Base-by-base conservation (phyloP, 2,329 filamentous ascomycete species). In the Trichoderma simmonsii region DNA sequence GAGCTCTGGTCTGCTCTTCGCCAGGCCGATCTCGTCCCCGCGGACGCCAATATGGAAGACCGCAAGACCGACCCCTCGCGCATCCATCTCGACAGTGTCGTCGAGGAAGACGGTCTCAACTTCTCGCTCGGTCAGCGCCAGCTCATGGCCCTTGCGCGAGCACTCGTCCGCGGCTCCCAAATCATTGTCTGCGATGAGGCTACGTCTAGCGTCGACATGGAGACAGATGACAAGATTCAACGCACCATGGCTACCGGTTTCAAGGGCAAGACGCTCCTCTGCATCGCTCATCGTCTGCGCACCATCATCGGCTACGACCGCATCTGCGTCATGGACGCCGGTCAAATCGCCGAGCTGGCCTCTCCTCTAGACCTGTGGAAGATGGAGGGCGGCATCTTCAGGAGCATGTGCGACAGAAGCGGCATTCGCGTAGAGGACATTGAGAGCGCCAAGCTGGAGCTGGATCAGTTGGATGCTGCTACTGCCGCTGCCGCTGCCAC, bases 171-270 rank as follows among this genome's bases (percentile, higher is more conserved):
- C 48, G 90, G 91, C 57, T 92, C 91, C 0, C 93, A 92, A 76
- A 98, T 98, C 82, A 98, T 98, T 77, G 91, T 99, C 64, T 98
- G 95, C 81, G 96, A 99, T 84, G 96, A 99, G 82, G 96, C 96
- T 1, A 99, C 96, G 0, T 94, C 91, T 1, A 93, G 90, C 0
- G 95, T 98, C 8, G 95, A 98, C 81, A 96, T 98, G 86, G 95
- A 98, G 79, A 98, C 95, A 3, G 96, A 99, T 79, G 92, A 94
- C 82, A 97, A 96, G 87, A 97, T 98, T 79, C 95, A 98, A 82
- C 85, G 86, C 70, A 97, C 95, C 4, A 98, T 98, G 81, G 91
- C 93, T 0, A 87, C 88, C 1, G 95, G 91, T 0, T 98, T 98
- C 85, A 87, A 88, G 69, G 95, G 94, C 72, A 93, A 92, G 85